A percentile compares a stretch with the other conserved stretches of the same genome.
phyloP scores from a whole-genome alignment of 176 grass and related monocot species.

The Avena eriantha region DNA sequence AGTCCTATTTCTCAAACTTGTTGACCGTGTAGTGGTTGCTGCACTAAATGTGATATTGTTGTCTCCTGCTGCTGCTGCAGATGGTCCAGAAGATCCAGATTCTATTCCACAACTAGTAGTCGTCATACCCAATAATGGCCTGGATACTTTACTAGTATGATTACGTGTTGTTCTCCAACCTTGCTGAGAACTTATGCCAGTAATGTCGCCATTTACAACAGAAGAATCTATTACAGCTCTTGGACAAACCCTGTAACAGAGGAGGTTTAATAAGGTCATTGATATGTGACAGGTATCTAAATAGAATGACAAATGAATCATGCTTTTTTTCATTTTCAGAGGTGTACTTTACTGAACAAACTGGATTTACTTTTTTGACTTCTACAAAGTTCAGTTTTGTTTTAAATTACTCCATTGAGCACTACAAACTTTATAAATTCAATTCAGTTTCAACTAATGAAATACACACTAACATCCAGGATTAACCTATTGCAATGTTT shows the following conservation, averaged over 20 bases:
- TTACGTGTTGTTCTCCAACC: conserved; percentile 58
- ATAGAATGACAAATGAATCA: conserved; percentile 1
- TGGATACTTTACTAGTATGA: conserved; percentile 41
- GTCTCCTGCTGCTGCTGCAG: conserved; percentile 14
- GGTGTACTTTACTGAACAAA: conserved; percentile 20
- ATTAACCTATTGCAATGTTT: conserved; percentile 8
- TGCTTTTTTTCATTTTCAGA: conserved; percentile 26
- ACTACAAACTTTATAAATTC: neutral
- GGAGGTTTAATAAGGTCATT: conserved; percentile 21
- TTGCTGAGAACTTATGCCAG: conserved; percentile 29
- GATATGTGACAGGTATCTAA: conserved; percentile 2
- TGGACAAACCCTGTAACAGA: conserved; percentile 37
- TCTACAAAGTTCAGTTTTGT: neutral
- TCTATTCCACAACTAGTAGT: conserved; percentile 21
- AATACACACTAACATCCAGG: neutral
- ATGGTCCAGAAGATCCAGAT: conserved; percentile 36
- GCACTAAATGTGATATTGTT: conserved; percentile 19
- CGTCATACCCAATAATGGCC: neutral
- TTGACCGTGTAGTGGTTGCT: neutral
- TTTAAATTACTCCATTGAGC: conserved; percentile 21
- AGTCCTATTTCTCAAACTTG: conserved; percentile 39
- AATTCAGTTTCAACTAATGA: conserved; percentile 4
- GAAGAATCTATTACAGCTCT: conserved; percentile 35
- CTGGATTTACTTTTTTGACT: neutral
- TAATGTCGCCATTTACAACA: conserved; percentile 11